Evolutionary conservation across 495 filamentous ascomycete genomes (phyloP).

Genomic region (Neurospora sp.): DNA sequence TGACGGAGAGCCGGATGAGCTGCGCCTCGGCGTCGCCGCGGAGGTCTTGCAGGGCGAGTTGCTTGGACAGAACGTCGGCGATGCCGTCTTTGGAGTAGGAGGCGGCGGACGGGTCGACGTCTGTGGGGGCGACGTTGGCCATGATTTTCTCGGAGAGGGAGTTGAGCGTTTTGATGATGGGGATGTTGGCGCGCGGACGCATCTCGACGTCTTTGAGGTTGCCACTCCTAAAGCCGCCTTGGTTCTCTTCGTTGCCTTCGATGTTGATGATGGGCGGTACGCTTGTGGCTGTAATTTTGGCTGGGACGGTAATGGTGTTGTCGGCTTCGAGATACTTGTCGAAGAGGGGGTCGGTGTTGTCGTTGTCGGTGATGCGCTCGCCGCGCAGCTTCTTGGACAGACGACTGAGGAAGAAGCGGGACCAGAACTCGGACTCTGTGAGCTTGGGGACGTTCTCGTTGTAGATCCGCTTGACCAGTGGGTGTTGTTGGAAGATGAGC

Average conservation of each 20-base stretch:
- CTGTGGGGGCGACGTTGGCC: conserved; percentile 68
- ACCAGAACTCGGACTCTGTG: conserved; percentile 76
- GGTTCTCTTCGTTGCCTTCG: conserved; percentile 86
- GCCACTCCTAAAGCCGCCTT: conserved; percentile 54
- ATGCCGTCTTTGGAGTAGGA: conserved; percentile 45
- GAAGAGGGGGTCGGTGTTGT: conserved; percentile 61
- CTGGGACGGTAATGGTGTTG: conserved; percentile 42
- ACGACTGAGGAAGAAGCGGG: conserved; percentile 78
- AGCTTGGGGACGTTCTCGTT: conserved; percentile 87
- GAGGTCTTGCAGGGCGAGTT: conserved; percentile 74
- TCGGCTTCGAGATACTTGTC: conserved; percentile 74
- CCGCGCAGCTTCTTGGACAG: conserved; percentile 88
- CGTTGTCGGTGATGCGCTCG: conserved; percentile 66
- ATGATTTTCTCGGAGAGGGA: conserved; percentile 83
- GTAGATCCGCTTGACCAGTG: conserved; percentile 80
- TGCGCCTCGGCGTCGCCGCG: conserved; percentile 60
- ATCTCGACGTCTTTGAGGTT: conserved; percentile 83
- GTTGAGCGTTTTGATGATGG: conserved; percentile 77
- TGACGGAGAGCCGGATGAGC: conserved; percentile 75
- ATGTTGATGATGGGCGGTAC: conserved; percentile 86
- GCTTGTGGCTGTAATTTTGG: conserved; percentile 43
- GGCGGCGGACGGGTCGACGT: conserved; percentile 38
- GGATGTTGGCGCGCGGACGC: conserved; percentile 49
- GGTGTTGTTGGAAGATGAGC: conserved; percentile 86
- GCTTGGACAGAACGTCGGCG: conserved; percentile 64